Percentiles rank a stretch among this genome's conserved stretches.
Conservation (phyloP, 306 rosid species). For the Crotalaria pallida region DNA sequence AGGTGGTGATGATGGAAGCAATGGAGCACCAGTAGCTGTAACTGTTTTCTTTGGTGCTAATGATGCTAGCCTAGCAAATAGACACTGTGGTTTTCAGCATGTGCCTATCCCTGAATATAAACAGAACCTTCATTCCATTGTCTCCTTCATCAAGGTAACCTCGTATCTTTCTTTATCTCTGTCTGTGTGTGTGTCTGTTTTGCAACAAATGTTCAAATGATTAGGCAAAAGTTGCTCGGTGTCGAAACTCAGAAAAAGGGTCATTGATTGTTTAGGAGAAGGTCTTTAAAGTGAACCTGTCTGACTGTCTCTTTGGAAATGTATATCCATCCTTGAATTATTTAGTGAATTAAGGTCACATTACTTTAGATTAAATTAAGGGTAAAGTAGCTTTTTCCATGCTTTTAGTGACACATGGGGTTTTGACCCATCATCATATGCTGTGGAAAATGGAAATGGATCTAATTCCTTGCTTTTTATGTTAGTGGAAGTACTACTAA, state of each 20-base stretch:
- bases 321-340: background rate
- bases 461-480: background rate
- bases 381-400: background rate
- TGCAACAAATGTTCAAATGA: background rate
- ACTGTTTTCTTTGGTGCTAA: constrained; percentile 91
- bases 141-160: constrained; percentile 70
- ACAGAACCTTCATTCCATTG: constrained; percentile 53
- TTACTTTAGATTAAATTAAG: background rate
- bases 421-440: constrained; percentile 23
- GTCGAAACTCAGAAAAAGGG: constrained; percentile 22
- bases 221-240: background rate
- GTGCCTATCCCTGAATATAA: constrained; percentile 69
- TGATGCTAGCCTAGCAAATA: constrained; percentile 69
- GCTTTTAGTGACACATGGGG: constrained; percentile 9
- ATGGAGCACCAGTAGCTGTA: constrained; percentile 45
- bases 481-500: constrained; percentile 8
- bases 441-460: constrained; percentile 9
- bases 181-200: background rate
- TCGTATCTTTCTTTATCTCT: background rate
- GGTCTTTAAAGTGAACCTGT: no score
- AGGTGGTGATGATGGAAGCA: constrained; percentile 18
- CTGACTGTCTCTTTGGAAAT: no score
- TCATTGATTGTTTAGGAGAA: background rate
- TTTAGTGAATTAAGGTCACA: background rate
- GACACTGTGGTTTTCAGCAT: constrained; percentile 67